Percentiles rank a stretch among this genome's conserved stretches.
Evolutionary conservation across 2,329 filamentous ascomycete genomes (phyloP).

Genomic region (Pseudodiploospora longispora): DNA sequence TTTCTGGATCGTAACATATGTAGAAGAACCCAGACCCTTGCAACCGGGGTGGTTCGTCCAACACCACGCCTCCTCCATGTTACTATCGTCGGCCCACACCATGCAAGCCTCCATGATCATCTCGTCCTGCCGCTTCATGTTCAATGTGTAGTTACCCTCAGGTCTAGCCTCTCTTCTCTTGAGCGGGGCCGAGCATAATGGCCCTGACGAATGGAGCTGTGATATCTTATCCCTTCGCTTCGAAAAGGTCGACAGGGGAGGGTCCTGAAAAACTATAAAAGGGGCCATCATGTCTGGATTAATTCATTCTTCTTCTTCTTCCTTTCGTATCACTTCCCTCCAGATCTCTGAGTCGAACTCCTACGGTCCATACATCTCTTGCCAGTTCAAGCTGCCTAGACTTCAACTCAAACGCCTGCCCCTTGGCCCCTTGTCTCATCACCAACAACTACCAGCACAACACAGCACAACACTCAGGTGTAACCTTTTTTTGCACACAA

Average conservation of each 20-base stretch:
- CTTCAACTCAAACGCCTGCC: background rate
- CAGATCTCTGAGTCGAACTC: conserved; percentile 1
- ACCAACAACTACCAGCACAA: background rate
- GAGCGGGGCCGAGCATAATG: conserved; percentile 33
- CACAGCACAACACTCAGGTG: conserved; percentile 8
- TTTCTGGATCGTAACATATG: conserved; percentile 2
- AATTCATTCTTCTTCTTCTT: conserved; percentile 40
- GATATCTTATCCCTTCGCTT: conserved; percentile 34
- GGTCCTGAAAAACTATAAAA: conserved; percentile 55
- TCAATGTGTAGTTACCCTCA: conserved; percentile 24
- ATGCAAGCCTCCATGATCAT: conserved; percentile 27
- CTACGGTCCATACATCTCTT: background rate
- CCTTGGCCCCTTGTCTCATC: background rate
- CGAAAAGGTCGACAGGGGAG: conserved; percentile 26
- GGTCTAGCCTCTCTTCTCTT: conserved; percentile 22
- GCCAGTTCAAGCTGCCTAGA: background rate
- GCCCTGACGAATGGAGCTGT: conserved; percentile 35
- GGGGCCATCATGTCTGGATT: conserved; percentile 40
- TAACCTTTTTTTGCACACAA: background rate
- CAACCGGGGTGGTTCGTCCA: conserved; percentile 12
- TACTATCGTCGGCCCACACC: conserved; percentile 24
- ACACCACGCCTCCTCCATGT: conserved; percentile 14
- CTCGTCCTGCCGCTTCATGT: conserved; percentile 19
- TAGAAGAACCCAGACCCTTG: conserved; percentile 1
- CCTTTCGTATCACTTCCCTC: conserved; percentile 34